These are phyloP conservation scores for Exophiala calicioides DNA, from an alignment of 2,329 filamentous ascomycete species.

Conservation along the genomic window DNA sequence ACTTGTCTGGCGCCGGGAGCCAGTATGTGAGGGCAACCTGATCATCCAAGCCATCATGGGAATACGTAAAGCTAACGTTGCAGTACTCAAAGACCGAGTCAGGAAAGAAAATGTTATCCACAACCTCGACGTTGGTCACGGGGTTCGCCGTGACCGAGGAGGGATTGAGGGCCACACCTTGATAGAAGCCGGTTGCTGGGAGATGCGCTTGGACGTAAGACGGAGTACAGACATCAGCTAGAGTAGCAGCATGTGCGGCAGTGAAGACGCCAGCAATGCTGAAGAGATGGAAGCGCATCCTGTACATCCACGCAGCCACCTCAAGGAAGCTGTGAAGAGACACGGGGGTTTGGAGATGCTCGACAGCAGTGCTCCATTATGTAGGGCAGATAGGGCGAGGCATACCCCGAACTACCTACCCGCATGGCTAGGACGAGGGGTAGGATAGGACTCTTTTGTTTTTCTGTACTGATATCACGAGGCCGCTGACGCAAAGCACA, in stretches of 20 bases:
- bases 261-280: no score
- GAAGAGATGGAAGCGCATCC: no score
- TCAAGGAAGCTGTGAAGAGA: no score
- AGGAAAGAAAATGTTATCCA: constrained; percentile 31
- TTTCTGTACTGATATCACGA: no score
- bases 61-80: constrained; percentile 51
- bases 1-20: constrained; percentile 46
- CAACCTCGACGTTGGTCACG: constrained; percentile 40
- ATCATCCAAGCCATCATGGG: constrained; percentile 45
- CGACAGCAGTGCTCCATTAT: no score
- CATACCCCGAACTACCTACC: no score
- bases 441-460: no score
- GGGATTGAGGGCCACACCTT: constrained; percentile 45
- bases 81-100: constrained; percentile 37
- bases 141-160: constrained; percentile 44
- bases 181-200: constrained; percentile 45
- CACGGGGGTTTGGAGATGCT: no score
- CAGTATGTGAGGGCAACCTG: constrained; percentile 43
- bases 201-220: constrained; percentile 46
- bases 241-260: constrained; percentile 38
- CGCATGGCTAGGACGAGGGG: no score
- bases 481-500: no score
- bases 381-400: no score
- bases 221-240: constrained; percentile 46
- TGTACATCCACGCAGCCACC: no score